phyloP scores from a whole-genome alignment of 2,329 filamentous ascomycete species.

The Chalaropsis ovoidea region DNA sequence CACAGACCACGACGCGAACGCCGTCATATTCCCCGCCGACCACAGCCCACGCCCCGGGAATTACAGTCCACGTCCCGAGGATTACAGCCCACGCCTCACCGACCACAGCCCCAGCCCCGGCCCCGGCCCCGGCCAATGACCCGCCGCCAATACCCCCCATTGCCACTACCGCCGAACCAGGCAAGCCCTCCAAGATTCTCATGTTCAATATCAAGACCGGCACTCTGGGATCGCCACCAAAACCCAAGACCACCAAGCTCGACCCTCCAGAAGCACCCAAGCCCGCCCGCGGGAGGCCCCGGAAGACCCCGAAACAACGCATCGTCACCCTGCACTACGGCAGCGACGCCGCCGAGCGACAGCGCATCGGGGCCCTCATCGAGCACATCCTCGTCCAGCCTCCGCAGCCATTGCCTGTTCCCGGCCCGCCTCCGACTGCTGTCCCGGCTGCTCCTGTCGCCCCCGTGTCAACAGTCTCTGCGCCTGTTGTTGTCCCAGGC shows the following conservation, averaged over 20 bases:
- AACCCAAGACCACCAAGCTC: constrained; percentile 36
- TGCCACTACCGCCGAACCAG: constrained; percentile 15
- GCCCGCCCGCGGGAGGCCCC: constrained; percentile 15
- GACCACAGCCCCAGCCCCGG: background rate
- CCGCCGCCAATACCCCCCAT: constrained; percentile 9
- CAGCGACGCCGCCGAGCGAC: constrained; percentile 36
- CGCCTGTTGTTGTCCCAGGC: constrained; percentile 10
- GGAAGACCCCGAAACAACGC: constrained; percentile 30
- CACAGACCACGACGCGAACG: constrained; percentile 10
- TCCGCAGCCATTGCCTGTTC: background rate
- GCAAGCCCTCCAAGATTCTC: constrained; percentile 40
- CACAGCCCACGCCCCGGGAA: too few relatives aligned
- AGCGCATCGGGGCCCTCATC: constrained; percentile 50
- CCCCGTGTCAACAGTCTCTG: constrained; percentile 28
- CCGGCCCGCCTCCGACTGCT: background rate
- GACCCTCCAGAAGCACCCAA: background rate
- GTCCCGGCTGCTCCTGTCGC: constrained; percentile 26
- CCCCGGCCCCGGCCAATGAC: constrained; percentile 20
- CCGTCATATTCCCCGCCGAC: constrained; percentile 16
- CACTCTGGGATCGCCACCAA: constrained; percentile 52
- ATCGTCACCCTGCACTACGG: constrained; percentile 54
- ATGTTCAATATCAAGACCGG: constrained; percentile 51
- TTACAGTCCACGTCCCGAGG: too few relatives aligned
- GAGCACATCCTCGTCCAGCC: constrained; percentile 16
- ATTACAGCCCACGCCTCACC: too few relatives aligned